Evolutionary conservation across 2,329 filamentous ascomycete genomes (phyloP).

Genomic region (Monosporascus sp.): DNA sequence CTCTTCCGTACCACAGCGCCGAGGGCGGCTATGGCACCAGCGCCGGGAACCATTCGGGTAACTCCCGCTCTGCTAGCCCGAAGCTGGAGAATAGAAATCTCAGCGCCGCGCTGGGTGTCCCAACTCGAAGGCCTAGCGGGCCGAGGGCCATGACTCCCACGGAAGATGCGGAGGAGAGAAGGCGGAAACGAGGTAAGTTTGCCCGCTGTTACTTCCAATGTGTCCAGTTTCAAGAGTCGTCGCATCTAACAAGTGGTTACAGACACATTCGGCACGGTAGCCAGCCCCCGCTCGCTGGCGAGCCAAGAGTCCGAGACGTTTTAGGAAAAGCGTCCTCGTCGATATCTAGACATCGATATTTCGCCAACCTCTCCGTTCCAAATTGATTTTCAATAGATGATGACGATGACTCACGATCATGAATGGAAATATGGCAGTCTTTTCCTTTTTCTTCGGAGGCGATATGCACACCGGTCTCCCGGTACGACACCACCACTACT

Average conservation of each 20-base stretch:
- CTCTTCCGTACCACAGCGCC: slow-evolving; percentile 50
- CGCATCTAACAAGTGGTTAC: background rate
- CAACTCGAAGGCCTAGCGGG: slow-evolving; percentile 50
- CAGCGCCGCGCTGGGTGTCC: slow-evolving; percentile 45
- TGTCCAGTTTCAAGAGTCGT: background rate
- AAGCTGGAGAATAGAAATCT: slow-evolving; percentile 53
- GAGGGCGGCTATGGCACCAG: slow-evolving; percentile 50
- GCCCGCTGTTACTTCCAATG: background rate
- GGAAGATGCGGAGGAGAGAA: slow-evolving; percentile 41
- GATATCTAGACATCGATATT: slow-evolving; percentile 20
- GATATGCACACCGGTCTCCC: background rate
- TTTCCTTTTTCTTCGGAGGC: background rate
- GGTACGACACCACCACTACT: background rate
- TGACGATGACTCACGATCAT: background rate
- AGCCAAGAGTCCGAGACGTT: slow-evolving; percentile 50
- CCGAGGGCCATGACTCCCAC: slow-evolving; percentile 57
- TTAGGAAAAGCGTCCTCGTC: slow-evolving; percentile 29
- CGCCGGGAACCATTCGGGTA: slow-evolving; percentile 39
- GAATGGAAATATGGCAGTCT: background rate
- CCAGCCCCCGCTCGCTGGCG: slow-evolving; percentile 18
- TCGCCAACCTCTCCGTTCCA: slow-evolving; percentile 23
- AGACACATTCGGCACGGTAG: slow-evolving; percentile 50
- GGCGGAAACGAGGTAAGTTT: slow-evolving; percentile 52
- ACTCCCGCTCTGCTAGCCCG: slow-evolving; percentile 44
- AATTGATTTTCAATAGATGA: slow-evolving; percentile 18